These are phyloP conservation scores for Penicilliopsis zonata DNA, from an alignment of 495 filamentous ascomycete genomes.

Conservation along the genomic window DNA sequence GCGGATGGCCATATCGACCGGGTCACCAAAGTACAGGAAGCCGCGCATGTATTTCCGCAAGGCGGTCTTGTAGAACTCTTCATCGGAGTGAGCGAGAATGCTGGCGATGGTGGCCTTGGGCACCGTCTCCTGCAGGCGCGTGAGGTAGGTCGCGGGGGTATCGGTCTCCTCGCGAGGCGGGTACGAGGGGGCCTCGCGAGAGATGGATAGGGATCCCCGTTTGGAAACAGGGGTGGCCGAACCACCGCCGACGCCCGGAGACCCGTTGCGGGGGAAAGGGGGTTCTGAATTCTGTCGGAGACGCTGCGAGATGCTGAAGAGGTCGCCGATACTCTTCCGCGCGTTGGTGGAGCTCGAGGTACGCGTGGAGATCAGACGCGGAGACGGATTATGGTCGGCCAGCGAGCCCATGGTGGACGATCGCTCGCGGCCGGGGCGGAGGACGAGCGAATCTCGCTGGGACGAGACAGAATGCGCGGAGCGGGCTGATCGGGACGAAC, in stretches of 20 bases:
- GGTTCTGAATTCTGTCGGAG: slow-evolving; percentile 69
- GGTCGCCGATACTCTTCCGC: slow-evolving; percentile 78
- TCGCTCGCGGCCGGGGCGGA: slow-evolving; percentile 51
- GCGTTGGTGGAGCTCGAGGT: slow-evolving; percentile 76
- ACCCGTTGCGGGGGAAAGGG: slow-evolving; percentile 47
- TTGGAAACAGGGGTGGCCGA: slow-evolving; percentile 59
- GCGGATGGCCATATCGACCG: slow-evolving; percentile 92
- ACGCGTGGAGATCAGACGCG: no score
- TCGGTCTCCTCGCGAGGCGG: slow-evolving; percentile 81
- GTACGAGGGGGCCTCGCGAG: slow-evolving; percentile 47
- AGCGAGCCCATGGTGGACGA: slow-evolving; percentile 85
- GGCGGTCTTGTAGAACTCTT: slow-evolving; percentile 71
- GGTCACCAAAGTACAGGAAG: slow-evolving; percentile 89
- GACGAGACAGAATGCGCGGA: slow-evolving; percentile 66
- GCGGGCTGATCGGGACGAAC: slow-evolving; percentile 53
- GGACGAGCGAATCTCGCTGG: slow-evolving; percentile 34
- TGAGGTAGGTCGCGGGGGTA: slow-evolving; percentile 79
- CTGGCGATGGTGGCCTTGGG: slow-evolving; percentile 70
- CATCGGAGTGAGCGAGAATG: slow-evolving; percentile 67
- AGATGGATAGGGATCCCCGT: slow-evolving; percentile 51
- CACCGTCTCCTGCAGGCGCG: slow-evolving; percentile 65
- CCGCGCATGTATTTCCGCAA: slow-evolving; percentile 89
- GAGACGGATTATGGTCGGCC: slow-evolving; percentile 43
- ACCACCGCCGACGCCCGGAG: slow-evolving; percentile 37
- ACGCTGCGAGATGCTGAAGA: slow-evolving; percentile 62